phyloP scores from a whole-genome alignment of 1,284 basidiomycete genomes.

The Marasmius fiardii region DNA sequence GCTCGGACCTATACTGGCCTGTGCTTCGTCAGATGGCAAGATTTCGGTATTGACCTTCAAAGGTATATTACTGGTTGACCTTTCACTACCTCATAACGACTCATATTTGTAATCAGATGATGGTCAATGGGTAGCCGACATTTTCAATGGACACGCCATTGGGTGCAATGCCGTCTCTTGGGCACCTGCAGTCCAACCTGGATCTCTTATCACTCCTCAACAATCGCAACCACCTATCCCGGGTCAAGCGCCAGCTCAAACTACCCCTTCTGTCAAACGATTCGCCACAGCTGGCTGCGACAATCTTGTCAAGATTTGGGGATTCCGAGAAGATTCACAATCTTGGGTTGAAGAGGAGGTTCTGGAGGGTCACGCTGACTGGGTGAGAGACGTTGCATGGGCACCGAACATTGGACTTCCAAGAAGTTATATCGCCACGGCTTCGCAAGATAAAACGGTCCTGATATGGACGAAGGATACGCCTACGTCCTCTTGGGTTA shows the following conservation, averaged over 20 bases:
- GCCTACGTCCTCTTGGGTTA: conserved; percentile 79
- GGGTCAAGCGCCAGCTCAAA: conserved; percentile 37
- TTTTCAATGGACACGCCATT: conserved; percentile 94
- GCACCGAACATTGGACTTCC: conserved; percentile 96
- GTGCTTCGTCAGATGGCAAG: conserved; percentile 98
- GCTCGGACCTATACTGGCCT: conserved; percentile 94
- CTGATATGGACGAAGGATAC: conserved; percentile 93
- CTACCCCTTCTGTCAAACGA: conserved; percentile 62
- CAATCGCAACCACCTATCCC: conserved; percentile 37
- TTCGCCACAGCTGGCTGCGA: conserved; percentile 97
- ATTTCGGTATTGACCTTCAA: conserved; percentile 97
- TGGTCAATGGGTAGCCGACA: conserved; percentile 93
- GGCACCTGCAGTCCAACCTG: conserved; percentile 90
- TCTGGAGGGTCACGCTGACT: conserved; percentile 90
- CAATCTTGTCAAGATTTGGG: conserved; percentile 95
- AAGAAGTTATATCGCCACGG: conserved; percentile 92
- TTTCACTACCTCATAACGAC: background rate
- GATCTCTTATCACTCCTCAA: conserved; percentile 73
- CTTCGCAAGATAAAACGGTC: conserved; percentile 93
- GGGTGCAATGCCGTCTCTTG: conserved; percentile 98
- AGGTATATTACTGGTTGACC: conserved; percentile 52
- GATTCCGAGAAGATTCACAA: conserved; percentile 71
- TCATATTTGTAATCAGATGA: conserved; percentile 60
- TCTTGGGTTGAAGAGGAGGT: conserved; percentile 90
- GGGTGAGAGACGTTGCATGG: conserved; percentile 98